Evolutionary conservation across 148 eudicot genomes (phyloP).

Genomic region (Linanthus parryae): DNA sequence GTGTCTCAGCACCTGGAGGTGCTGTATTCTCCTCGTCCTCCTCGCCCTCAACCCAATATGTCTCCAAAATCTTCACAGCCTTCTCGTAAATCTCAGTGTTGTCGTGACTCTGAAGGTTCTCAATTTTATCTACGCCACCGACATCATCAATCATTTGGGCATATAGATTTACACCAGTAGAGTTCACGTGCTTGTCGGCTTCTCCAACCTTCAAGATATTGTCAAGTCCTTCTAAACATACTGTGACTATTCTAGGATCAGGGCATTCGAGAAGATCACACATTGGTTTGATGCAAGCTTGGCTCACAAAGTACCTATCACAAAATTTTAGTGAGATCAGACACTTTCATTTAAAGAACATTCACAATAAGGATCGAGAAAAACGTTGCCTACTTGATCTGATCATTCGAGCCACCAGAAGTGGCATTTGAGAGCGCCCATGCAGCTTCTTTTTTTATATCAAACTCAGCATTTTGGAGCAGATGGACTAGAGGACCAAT

Average conservation of each 20-base stretch:
- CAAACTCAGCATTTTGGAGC: constrained; percentile 28
- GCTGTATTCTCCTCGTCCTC: constrained; percentile 48
- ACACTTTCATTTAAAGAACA: no score
- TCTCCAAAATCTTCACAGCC: constrained; percentile 32
- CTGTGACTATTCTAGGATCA: constrained; percentile 29
- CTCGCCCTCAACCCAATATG: constrained; percentile 47
- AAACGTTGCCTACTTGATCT: constrained; percentile 14
- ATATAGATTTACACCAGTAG: constrained; percentile 20
- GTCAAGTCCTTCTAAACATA: constrained; percentile 28
- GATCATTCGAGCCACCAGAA: constrained; percentile 27
- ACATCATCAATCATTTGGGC: constrained; percentile 30
- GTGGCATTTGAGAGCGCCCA: constrained; percentile 35
- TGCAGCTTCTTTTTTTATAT: constrained; percentile 30
- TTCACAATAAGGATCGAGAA: no score
- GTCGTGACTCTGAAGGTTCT: constrained; percentile 30
- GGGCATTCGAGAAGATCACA: constrained; percentile 32
- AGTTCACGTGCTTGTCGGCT: constrained; percentile 18
- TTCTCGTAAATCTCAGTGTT: constrained; percentile 25
- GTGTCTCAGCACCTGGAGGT: constrained; percentile 25
- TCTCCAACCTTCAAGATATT: constrained; percentile 37
- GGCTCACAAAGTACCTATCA: constrained; percentile 26
- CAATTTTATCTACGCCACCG: constrained; percentile 27
- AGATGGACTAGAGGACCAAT: constrained; percentile 25
- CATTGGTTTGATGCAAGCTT: constrained; percentile 28
- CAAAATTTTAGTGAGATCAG: no score